These are phyloP conservation scores for Trichoderma erinaceum DNA, from an alignment of 495 filamentous ascomycete species.

Conservation along the genomic window DNA sequence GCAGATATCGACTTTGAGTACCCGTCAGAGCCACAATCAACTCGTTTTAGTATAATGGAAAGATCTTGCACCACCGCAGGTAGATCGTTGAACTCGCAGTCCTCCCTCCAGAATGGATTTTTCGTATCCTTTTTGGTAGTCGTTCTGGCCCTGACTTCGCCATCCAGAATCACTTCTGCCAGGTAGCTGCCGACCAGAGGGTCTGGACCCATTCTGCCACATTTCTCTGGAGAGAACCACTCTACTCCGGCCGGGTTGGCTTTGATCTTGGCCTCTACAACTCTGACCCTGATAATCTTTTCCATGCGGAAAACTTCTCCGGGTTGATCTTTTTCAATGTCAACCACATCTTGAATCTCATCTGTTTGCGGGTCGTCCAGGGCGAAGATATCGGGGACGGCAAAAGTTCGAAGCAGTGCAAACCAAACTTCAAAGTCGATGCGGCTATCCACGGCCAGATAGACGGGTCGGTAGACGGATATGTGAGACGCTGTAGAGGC, in stretches of 20 bases:
- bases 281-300: slow-evolving; percentile 48
- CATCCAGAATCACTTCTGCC: slow-evolving; percentile 87
- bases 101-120: slow-evolving; percentile 92
- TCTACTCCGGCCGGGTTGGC: not conserved
- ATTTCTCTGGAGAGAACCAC: slow-evolving; percentile 4
- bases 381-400: slow-evolving; percentile 87
- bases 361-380: slow-evolving; percentile 32
- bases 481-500: slow-evolving; percentile 55
- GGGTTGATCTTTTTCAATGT: slow-evolving; percentile 32
- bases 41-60: slow-evolving; percentile 74
- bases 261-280: slow-evolving; percentile 54
- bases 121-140: slow-evolving; percentile 73
- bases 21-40: slow-evolving; percentile 41
- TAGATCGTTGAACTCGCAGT: slow-evolving; percentile 79
- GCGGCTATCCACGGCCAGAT: slow-evolving; percentile 79
- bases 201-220: slow-evolving; percentile 32
- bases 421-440: slow-evolving; percentile 96
- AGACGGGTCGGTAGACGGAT: slow-evolving; percentile 65
- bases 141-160: slow-evolving; percentile 80
- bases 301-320: slow-evolving; percentile 54
- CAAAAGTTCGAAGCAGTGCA: slow-evolving; percentile 84
- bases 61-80: slow-evolving; percentile 72
- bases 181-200: slow-evolving; percentile 59
- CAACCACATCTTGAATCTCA: slow-evolving; percentile 35
- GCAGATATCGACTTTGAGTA: slow-evolving; percentile 32